Evolutionary conservation across 2,329 filamentous ascomycete species (phyloP).

Genomic region (Botrytis aclada): DNA sequence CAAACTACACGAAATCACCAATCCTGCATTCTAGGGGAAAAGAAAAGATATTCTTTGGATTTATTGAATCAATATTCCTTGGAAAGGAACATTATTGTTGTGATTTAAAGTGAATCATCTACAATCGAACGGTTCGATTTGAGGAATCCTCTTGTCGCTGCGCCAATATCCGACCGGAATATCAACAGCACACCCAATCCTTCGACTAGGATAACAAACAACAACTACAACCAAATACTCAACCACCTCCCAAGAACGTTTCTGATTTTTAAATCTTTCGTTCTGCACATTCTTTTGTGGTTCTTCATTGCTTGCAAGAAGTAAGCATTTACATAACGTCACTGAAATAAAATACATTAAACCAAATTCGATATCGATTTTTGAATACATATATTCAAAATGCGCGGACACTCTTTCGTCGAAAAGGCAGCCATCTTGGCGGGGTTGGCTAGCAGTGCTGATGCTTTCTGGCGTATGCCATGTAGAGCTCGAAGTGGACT

Average conservation of each 20-base stretch:
- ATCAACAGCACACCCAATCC: background rate
- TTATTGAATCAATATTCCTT: background rate
- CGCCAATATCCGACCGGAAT: background rate
- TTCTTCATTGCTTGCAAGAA: background rate
- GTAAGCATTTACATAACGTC: background rate
- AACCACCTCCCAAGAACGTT: constrained; percentile 9
- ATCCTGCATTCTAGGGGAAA: background rate
- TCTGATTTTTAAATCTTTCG: background rate
- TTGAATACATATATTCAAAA: background rate
- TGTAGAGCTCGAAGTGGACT: constrained; percentile 69
- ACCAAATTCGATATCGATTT: background rate
- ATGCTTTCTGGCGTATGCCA: constrained; percentile 88
- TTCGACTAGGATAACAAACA: background rate
- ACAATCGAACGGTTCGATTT: background rate
- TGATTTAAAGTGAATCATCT: constrained; percentile 4
- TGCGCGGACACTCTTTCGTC: constrained; percentile 11
- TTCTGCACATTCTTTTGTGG: constrained; percentile 8
- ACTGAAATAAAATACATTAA: background rate
- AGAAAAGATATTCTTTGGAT: background rate
- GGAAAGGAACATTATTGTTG: background rate
- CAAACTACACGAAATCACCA: background rate
- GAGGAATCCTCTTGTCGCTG: background rate
- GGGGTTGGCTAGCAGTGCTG: constrained; percentile 33
- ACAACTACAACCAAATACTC: background rate
- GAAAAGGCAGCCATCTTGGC: constrained; percentile 1